These are phyloP conservation scores for Sorghum bicolor DNA, from an alignment of 176 grass and related monocot genomes.

Conservation along the genomic window DNA sequence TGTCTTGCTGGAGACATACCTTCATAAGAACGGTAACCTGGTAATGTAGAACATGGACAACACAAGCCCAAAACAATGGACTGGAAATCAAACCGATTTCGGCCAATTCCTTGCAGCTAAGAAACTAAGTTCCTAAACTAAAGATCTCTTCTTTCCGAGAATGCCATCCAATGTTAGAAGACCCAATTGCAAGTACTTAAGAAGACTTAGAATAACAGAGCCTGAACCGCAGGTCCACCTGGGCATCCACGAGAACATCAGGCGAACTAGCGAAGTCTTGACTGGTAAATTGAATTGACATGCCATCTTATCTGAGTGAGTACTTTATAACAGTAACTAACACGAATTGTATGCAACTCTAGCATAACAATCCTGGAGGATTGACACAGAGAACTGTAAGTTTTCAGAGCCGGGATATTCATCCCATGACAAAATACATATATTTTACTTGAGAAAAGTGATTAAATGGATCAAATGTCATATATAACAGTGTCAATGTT, in stretches of 20 bases:
- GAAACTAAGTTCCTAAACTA: no score
- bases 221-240: not conserved
- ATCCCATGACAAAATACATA: not conserved
- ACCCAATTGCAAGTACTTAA: no score
- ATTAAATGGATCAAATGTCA: no score
- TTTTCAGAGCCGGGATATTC: not conserved
- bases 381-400: not conserved
- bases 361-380: not conserved
- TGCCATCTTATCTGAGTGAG: not conserved
- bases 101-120: no score
- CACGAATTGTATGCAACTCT: not conserved
- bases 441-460: no score
- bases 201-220: not conserved
- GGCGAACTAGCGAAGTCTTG: not conserved
- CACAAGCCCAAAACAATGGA: no score
- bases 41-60: no score
- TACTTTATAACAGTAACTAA: not conserved
- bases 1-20: no score
- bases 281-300: not conserved
- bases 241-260: not conserved
- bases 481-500: no score
- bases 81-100: no score
- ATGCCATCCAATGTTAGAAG: not conserved
- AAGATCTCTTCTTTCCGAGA: not conserved
- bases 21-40: no score